These are phyloP conservation scores for Cyamopsis tetragonoloba DNA, from an alignment of 306 rosid species.

Conservation along the genomic window DNA sequence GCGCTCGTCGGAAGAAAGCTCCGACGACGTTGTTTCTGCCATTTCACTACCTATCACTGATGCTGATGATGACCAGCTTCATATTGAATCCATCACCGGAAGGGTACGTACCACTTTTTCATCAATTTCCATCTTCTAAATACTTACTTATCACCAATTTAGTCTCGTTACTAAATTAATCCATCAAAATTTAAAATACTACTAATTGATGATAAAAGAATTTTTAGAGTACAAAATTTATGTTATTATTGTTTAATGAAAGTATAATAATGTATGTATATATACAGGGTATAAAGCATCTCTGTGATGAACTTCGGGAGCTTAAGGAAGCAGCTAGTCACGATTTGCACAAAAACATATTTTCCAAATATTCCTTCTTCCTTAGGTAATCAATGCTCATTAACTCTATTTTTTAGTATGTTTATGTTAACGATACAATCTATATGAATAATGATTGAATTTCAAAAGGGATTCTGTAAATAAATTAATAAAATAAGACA, in stretches of 20 bases:
- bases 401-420: neutral
- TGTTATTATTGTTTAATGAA: no score
- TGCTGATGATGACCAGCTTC: constrained; percentile 33
- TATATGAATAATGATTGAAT: no score
- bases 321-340: constrained; percentile 62
- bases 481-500: no score
- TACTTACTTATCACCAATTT: no score
- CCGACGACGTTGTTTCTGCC: constrained; percentile 41
- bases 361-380: constrained; percentile 54
- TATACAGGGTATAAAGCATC: constrained; percentile 78
- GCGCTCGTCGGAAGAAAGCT: constrained; percentile 39
- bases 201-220: no score
- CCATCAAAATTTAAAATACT: no score
- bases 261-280: no score
- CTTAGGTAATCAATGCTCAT: constrained; percentile 40
- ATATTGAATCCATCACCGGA: constrained; percentile 69
- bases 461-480: no score
- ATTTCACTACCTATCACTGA: constrained; percentile 28
- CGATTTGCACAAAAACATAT: constrained; percentile 52
- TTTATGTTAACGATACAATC: neutral
- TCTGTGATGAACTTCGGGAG: constrained; percentile 76
- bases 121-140: neutral
- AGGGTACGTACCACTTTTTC: constrained; percentile 37
- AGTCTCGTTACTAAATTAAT: no score
- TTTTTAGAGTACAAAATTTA: no score